Evolutionary conservation across 129 eudicot species (phyloP), one percentile per base, ranked within the genome.

Genomic region (Pseudognaphalium luteoalbum): DNA sequence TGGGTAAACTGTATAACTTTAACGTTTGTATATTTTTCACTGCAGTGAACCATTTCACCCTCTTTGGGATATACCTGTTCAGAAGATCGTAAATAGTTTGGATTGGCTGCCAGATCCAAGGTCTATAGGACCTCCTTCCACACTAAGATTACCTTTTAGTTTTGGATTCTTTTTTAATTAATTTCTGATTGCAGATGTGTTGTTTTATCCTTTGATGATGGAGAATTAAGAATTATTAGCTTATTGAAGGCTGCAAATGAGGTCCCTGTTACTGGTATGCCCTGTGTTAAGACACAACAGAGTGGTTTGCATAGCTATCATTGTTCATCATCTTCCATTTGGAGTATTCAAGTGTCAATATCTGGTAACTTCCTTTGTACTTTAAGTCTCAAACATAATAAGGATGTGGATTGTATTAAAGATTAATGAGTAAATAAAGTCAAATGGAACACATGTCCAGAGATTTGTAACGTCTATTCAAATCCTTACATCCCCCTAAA

Each of bases 101-200:
- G 98, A 94, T 76, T 94, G 98, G 98, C 62, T 84, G n/a, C 87
- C 89, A 22, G 87, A 94, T 86, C 98, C 96, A 74, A 88, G 91
- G 98, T 93, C 30, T 50, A 7, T 59, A 33, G 32, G 44, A 50
- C 41, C 58, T 71, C 34, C 67, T 54, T 66, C 7, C 25, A 20
- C 58, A 68, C 4, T 17, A 44, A 72, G 17, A 15, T 32, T 34
- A 9, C 4, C 62, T 59, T 44, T 5, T 62, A 47, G 10, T 58
- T 66, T 66, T 44, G 47, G 33, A 6, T 66, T 34, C 17, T 14
- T 15, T 42, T 42, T 42, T 42, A 11, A 42, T n/a, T 19, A 20
- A 4, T 30, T 76, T 42, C 41, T 82, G 56, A 19, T 64, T 89
- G 65, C 76, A 95, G 99, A 71, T 86, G 97, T 85, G 71, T 91